A percentile compares a stretch with the other conserved stretches of the same genome.
These are phyloP conservation scores for Tetrahymena thermophila DNA, from an alignment of 73 alveolate genomes.

Conservation along the genomic window DNA sequence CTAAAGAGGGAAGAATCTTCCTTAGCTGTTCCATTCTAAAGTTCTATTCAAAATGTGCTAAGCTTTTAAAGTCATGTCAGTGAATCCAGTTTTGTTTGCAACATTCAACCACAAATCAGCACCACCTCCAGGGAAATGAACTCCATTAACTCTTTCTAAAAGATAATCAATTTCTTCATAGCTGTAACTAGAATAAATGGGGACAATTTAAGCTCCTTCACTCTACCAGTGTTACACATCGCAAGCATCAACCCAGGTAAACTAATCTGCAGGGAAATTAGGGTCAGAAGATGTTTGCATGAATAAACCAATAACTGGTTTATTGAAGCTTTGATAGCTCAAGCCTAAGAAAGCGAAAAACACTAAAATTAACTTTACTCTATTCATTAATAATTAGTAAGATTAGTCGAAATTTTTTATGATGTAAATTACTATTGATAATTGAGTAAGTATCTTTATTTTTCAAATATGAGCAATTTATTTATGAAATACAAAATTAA, in stretches of 20 bases:
- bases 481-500: background rate
- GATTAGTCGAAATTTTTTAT: too few relatives aligned
- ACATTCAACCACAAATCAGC: conserved; percentile 24
- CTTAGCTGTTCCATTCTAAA: conserved; percentile 26
- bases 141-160: conserved; percentile 31
- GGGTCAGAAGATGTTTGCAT: background rate
- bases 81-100: conserved; percentile 18
- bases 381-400: background rate
- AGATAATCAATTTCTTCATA: conserved; percentile 13
- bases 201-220: conserved; percentile 48
- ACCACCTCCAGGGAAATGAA: conserved; percentile 47
- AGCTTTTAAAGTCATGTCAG: conserved; percentile 31
- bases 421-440: too few relatives aligned
- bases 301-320: background rate
- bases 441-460: background rate
- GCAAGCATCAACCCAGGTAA: background rate
- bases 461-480: background rate
- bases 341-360: background rate
- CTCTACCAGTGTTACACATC: background rate
- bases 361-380: background rate
- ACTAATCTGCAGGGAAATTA: background rate
- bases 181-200: conserved; percentile 28
- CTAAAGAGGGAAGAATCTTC: conserved; percentile 39
- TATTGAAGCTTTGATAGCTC: background rate
- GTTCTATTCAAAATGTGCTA: conserved; percentile 20